Percentiles rank a stretch among this genome's conserved stretches.
Conservation (phyloP, 345 rosid species). For the Viola odorata region DNA sequence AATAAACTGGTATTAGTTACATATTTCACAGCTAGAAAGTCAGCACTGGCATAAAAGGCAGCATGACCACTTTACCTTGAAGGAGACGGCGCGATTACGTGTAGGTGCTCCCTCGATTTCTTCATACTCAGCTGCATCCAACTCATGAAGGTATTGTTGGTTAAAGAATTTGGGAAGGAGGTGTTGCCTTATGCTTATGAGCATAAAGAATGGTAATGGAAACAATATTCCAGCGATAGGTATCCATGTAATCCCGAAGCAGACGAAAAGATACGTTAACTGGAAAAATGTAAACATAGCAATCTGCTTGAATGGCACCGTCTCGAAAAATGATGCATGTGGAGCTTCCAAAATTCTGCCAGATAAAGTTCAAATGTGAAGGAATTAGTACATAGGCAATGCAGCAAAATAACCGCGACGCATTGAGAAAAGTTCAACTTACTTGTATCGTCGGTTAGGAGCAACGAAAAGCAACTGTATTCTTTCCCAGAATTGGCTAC, state of each 20-base stretch:
- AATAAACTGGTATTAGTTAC: too few species aligned
- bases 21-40: too few species aligned
- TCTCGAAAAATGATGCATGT: slow-evolving; percentile 42
- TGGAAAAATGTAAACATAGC: slow-evolving; percentile 33
- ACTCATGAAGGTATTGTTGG: slow-evolving; percentile 33
- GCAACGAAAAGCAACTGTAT: slow-evolving; percentile 21
- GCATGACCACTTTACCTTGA: not conserved
- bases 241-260: slow-evolving; percentile 38
- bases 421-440: not conserved
- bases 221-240: slow-evolving; percentile 37
- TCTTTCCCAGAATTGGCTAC: slow-evolving; percentile 41
- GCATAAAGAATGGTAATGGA: slow-evolving; percentile 35
- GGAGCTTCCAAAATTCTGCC: slow-evolving; percentile 45
- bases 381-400: not conserved
- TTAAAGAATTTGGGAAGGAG: slow-evolving; percentile 35
- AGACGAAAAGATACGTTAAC: slow-evolving; percentile 23
- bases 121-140: slow-evolving; percentile 66
- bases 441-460: slow-evolving; percentile 29
- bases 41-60: not conserved
- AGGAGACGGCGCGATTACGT: not conserved
- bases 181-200: slow-evolving; percentile 27
- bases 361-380: not conserved
- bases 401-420: not conserved
- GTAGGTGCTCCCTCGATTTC: slow-evolving; percentile 32
- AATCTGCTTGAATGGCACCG: slow-evolving; percentile 26